phyloP scores from a whole-genome alignment of 768 basidiomycete species.

The Mycena rebaudengoi region DNA sequence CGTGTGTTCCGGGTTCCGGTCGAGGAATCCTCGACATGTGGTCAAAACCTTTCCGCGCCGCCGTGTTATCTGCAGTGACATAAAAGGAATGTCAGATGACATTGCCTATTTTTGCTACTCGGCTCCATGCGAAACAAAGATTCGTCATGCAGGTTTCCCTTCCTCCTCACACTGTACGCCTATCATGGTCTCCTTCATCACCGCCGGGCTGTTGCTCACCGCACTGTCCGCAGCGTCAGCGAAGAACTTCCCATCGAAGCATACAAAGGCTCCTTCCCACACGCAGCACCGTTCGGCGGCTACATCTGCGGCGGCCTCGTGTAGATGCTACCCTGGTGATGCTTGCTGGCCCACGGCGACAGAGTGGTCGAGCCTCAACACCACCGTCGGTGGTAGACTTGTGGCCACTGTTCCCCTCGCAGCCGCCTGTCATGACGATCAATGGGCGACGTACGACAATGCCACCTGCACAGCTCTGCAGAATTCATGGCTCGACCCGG shows the following conservation, averaged over 20 bases:
- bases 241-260: not conserved
- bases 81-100: not conserved
- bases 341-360: not conserved
- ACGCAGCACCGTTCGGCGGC: slow-evolving; percentile 6
- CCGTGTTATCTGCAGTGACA: slow-evolving; percentile 5
- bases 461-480: slow-evolving; percentile 12
- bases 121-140: not conserved
- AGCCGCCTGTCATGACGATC: slow-evolving; percentile 1
- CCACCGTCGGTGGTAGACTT: slow-evolving; percentile 2
- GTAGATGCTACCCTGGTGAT: slow-evolving; percentile 4
- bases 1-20: not conserved
- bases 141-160: not conserved
- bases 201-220: slow-evolving; percentile 6
- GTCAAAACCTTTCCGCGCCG: too few species aligned
- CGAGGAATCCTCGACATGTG: not conserved
- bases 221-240: slow-evolving; percentile 6
- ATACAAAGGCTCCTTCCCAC: slow-evolving; percentile 3
- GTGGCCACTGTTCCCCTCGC: slow-evolving; percentile 4
- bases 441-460: slow-evolving; percentile 7
- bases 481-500: slow-evolving; percentile 9
- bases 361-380: slow-evolving; percentile 6
- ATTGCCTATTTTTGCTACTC: slow-evolving; percentile 5
- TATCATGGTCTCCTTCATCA: slow-evolving; percentile 8
- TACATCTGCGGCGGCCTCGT: slow-evolving; percentile 4
- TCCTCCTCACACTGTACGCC: not conserved